Percentiles rank a stretch among this genome's conserved stretches.
phyloP scores from a whole-genome alignment of 345 rosid species.

The Gynandropsis gynandra region DNA sequence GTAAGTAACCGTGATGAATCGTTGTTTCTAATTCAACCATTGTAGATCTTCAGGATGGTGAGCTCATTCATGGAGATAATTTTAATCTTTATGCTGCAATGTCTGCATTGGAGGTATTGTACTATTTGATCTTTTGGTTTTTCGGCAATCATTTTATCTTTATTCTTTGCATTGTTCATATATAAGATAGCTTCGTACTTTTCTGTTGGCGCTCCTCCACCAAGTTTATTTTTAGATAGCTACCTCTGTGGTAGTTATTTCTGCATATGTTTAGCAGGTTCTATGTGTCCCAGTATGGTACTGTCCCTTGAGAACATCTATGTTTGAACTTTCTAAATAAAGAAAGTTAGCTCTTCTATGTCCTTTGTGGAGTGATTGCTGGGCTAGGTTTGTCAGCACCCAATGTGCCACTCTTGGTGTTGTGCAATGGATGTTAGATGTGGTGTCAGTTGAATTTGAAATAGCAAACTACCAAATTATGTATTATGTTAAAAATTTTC shows the following conservation, averaged over 20 bases:
- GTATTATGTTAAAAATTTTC: too few relatives aligned
- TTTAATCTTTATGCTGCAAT: slow-evolving; percentile 96
- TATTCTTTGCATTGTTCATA: not conserved
- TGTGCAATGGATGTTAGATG: not conserved
- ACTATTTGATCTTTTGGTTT: not conserved
- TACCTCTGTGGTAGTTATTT: too few relatives aligned
- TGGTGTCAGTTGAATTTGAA: slow-evolving; percentile 1
- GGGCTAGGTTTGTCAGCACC: not conserved
- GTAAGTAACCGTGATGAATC: too few relatives aligned
- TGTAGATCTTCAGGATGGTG: slow-evolving; percentile 67
- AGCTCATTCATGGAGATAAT: slow-evolving; percentile 79
- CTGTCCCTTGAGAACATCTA: too few relatives aligned
- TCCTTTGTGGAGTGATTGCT: not conserved
- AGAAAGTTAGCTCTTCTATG: too few relatives aligned
- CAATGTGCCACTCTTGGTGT: not conserved
- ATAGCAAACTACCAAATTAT: not conserved
- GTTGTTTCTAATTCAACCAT: not conserved
- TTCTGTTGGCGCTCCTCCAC: too few relatives aligned
- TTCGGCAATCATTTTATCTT: not conserved
- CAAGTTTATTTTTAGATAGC: too few relatives aligned
- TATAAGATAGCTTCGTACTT: not conserved
- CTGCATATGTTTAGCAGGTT: too few relatives aligned
- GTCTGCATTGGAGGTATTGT: slow-evolving; percentile 93
- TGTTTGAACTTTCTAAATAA: too few relatives aligned
- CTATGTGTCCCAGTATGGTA: too few relatives aligned